Base-by-base conservation (phyloP, 331 rosid species). In the Arachis monticola region DNA sequence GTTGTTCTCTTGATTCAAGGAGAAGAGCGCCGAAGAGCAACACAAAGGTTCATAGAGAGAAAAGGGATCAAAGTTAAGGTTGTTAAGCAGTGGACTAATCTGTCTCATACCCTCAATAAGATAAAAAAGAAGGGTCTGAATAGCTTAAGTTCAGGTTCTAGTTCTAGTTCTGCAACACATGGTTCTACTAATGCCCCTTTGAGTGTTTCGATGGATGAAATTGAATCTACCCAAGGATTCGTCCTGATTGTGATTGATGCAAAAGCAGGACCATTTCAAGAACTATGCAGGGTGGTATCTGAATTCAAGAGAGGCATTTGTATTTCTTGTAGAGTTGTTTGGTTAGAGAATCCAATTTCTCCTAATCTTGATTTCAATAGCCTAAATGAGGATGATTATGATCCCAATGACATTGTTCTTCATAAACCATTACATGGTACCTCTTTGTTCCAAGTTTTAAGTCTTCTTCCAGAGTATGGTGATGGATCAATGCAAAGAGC, bases 401-500 rank as follows among this genome's bases (percentile, higher is more conserved):
- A 89, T 59, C 70, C 69, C 5, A 80, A 88, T 7, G 96, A 94
- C 70, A 45, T 78, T 52, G 67, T 90, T 47, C 70, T 87, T 56
- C 79, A 87, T 7, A 87, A 83, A 79, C 93, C 98, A 10, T 83
- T 94, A 73, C 97, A 91, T 76, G 97, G 97, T 30, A 77, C 72
- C 44, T 83, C 93, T 52, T 76, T 94, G 60, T 80, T 83, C 57
- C 83, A 92, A 64, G 86, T 86, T 30, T 81, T 86, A 58, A 76
- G 63, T 75, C 87, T 90, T 81, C 95, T 94, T 80, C 97, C 99
- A 5, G 96, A 94, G 83, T 92, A 68, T 73, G 97, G 90, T 7
- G 90, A 92, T 22, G 9, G 47, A 51, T 60, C 31, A 42, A 64
- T 73, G 67, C 48, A 7, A 45, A 45, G 48, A 6, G 48, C 6